Conservation (phyloP, 75 land plant genomes). For the Pinus tabuliformis region DNA sequence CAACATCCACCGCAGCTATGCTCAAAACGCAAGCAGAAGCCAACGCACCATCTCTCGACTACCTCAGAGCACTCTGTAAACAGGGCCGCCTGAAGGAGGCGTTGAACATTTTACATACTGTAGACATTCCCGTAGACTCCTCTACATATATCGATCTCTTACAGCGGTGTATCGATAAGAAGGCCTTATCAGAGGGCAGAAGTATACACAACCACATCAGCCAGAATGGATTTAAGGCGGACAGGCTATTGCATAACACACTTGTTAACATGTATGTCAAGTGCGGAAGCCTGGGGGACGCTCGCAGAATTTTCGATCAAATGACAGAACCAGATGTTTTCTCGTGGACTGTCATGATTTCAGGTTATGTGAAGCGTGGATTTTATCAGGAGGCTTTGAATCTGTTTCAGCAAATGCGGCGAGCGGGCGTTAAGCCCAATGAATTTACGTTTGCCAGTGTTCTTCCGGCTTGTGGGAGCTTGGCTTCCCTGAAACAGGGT, state of each 20-base stretch:
- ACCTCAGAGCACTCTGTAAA: too few species aligned
- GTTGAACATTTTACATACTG: too few species aligned
- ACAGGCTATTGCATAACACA: conserved; percentile 5
- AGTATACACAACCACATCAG: neutral
- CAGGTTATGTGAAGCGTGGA: conserved; percentile 12
- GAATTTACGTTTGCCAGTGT: conserved; percentile 1
- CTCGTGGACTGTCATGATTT: conserved; percentile 25
- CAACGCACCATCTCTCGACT: too few species aligned
- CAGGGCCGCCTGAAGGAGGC: too few species aligned
- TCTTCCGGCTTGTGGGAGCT: neutral
- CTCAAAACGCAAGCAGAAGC: too few species aligned
- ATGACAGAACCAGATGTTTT: conserved; percentile 9
- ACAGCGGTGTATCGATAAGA: too few species aligned
- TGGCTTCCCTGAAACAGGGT: neutral
- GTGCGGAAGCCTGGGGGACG: conserved; percentile 21
- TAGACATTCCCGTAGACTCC: too few species aligned
- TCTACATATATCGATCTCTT: too few species aligned
- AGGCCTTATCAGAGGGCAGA: too few species aligned
- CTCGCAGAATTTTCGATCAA: conserved; percentile 13
- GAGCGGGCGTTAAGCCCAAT: neutral
- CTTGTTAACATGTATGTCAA: conserved; percentile 23
- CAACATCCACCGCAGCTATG: too few species aligned
- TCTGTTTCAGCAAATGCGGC: conserved; percentile 4
- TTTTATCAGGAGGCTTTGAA: neutral
- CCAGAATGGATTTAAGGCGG: neutral